phyloP scores from a whole-genome alignment of 331 rosid species.

The Quercus tomentella region DNA sequence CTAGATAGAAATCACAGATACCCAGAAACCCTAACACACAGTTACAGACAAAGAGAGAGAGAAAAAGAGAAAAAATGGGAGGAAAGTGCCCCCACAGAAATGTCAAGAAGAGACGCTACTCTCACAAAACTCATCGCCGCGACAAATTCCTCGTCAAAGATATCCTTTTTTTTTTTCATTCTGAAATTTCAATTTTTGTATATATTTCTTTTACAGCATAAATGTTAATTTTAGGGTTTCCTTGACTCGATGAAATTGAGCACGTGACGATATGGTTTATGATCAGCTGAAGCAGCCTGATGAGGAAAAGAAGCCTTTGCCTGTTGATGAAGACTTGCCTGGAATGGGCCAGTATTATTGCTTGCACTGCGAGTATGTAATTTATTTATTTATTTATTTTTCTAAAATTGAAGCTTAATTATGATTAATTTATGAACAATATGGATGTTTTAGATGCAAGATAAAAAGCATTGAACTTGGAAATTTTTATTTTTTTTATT shows the following conservation, averaged over 20 bases:
- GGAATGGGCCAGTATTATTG: slow-evolving; percentile 95
- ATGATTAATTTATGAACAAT: not conserved
- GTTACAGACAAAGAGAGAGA: not conserved
- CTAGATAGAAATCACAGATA: not conserved
- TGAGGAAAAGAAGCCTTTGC: slow-evolving; percentile 42
- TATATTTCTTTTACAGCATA: not conserved
- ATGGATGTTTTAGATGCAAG: not conserved
- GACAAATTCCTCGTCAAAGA: slow-evolving; percentile 66
- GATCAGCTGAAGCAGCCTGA: slow-evolving; percentile 49
- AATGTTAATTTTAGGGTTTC: not conserved
- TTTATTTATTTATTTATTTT: not conserved
- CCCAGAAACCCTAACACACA: slow-evolving; percentile 3
- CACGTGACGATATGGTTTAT: slow-evolving; percentile 84
- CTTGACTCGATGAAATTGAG: slow-evolving; percentile 33
- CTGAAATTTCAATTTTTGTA: not conserved
- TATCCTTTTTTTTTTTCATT: slow-evolving; percentile 42
- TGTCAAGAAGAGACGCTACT: slow-evolving; percentile 81
- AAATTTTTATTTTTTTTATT: not conserved
- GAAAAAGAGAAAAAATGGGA: slow-evolving; percentile 48
- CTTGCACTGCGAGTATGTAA: slow-evolving; percentile 79
- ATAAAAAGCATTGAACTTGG: not conserved
- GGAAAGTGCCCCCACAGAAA: slow-evolving; percentile 93
- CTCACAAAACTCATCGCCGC: slow-evolving; percentile 77
- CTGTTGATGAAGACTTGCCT: slow-evolving; percentile 84
- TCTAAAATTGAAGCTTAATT: not conserved